Base-by-base conservation (phyloP, 2,329 filamentous ascomycete species). In the Neofusicoccum ribis region DNA sequence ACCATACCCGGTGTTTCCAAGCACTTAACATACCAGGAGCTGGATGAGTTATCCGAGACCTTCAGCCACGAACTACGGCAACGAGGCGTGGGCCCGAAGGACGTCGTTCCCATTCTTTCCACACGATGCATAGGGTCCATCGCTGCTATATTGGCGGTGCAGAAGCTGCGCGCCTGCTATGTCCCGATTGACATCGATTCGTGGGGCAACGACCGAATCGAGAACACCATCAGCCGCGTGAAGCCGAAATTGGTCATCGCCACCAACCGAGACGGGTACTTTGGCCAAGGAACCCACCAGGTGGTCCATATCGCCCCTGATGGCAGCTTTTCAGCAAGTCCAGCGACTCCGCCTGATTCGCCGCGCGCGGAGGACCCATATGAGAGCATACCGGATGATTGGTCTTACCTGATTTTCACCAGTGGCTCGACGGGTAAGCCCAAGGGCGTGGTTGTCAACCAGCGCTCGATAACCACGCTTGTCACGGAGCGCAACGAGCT, bases 321-420 rank as follows among this genome's bases (percentile, higher is more conserved):
- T n/a, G 43, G 41, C 9, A 37, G 11, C n/a, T 3, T 46, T 3
- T 5, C n/a, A 2, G 31, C n/a, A 15, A 47, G n/a, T 9, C 15
- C 27, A 20, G 3, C 56, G 14, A 60, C 41, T 5, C 31, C 41
- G 2, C 41, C 56, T 11, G 41, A 47, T 7, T 60, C 56, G 1
- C 41, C 56, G 47, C 15, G 11, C 3, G 61, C 52, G 0, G 23
- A 63, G 12, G 23, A 54, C 23, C 23, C 39, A 20, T 8, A 7
- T 20, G 15, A 7, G 20, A 4, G 9, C 17, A 23, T 23, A 0
- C 36, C 43, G 5, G 11, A 66, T 15, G 36, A 65, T 43, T 63
- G 64, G 47, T 43, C 58, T 8, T 68, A 96, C 80, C 85, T 96
- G 68, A 93, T 96, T 90, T 96, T 68, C 27, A 68, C 67, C 12